These are phyloP conservation scores for Atractiella rhizophila DNA, from an alignment of 768 basidiomycete genomes.

Conservation along the genomic window DNA sequence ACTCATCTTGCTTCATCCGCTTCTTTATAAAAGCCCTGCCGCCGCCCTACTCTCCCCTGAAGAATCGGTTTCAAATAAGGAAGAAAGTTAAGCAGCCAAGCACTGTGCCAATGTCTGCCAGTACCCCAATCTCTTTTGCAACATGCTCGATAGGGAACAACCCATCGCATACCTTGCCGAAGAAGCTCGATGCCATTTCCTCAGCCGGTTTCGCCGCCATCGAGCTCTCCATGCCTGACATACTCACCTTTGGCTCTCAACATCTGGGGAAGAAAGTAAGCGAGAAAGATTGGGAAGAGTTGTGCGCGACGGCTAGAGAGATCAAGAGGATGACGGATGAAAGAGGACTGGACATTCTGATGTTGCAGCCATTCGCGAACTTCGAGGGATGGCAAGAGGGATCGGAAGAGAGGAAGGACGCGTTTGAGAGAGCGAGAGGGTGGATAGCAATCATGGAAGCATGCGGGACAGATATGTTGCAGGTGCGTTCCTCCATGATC, in stretches of 20 bases:
- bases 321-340: slow-evolving; percentile 3
- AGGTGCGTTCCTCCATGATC: slow-evolving; percentile 7
- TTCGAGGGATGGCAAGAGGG: slow-evolving; percentile 17
- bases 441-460: slow-evolving; percentile 16
- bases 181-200: slow-evolving; percentile 8
- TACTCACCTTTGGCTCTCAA: slow-evolving; percentile 7
- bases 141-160: too few species aligned
- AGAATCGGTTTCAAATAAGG: too few species aligned
- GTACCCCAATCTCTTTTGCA: too few species aligned
- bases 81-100: too few species aligned
- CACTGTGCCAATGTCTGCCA: too few species aligned
- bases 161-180: too few species aligned
- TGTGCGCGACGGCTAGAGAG: slow-evolving; percentile 7
- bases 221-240: slow-evolving; percentile 14
- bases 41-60: too few species aligned
- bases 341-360: slow-evolving; percentile 7
- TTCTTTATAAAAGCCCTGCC: too few species aligned
- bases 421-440: slow-evolving; percentile 10
- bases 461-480: slow-evolving; percentile 11
- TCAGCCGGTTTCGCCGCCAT: slow-evolving; percentile 12
- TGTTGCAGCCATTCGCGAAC: slow-evolving; percentile 16
- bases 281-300: too few species aligned
- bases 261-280: neutral
- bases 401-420: slow-evolving; percentile 7
- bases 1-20: too few species aligned